A percentile compares a stretch with the other conserved stretches of the same genome.
These are phyloP conservation scores for Lactifluus subvellereus DNA, from an alignment of 768 basidiomycete species.

Conservation along the genomic window DNA sequence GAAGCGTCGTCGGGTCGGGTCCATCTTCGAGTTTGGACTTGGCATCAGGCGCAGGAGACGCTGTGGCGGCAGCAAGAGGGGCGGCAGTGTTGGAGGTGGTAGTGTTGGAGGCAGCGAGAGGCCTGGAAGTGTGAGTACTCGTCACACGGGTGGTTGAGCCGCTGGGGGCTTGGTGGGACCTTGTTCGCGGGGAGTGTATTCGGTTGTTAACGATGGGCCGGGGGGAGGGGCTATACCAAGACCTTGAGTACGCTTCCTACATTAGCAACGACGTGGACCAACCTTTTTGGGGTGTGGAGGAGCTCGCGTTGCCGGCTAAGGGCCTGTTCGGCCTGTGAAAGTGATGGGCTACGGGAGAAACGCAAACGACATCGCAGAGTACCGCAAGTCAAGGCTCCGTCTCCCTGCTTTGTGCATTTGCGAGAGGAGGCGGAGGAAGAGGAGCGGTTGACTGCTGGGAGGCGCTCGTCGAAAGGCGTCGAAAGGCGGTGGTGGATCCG, in stretches of 20 bases:
- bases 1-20: conserved; percentile 58
- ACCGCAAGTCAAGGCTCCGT: conserved; percentile 73
- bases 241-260: conserved; percentile 1
- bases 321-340: conserved; percentile 34
- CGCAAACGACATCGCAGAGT: neutral
- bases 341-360: neutral
- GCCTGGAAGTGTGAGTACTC: conserved; percentile 20
- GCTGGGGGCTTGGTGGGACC: conserved; percentile 37
- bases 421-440: too few species aligned
- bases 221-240: conserved; percentile 40
- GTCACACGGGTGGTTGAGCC: conserved; percentile 25
- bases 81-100: conserved; percentile 19
- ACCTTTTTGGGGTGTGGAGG: conserved; percentile 31
- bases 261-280: neutral
- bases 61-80: conserved; percentile 8
- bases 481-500: too few species aligned
- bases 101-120: neutral
- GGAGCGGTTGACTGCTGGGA: too few species aligned
- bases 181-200: conserved; percentile 71
- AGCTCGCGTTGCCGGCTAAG: conserved; percentile 30
- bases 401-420: too few species aligned
- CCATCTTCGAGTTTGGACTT: conserved; percentile 39
- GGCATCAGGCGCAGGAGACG: conserved; percentile 2
- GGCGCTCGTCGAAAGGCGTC: too few species aligned
- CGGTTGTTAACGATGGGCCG: conserved; percentile 66